These are phyloP conservation scores for Panaeolus papilionaceus DNA, from an alignment of 768 basidiomycete species.

Conservation along the genomic window DNA sequence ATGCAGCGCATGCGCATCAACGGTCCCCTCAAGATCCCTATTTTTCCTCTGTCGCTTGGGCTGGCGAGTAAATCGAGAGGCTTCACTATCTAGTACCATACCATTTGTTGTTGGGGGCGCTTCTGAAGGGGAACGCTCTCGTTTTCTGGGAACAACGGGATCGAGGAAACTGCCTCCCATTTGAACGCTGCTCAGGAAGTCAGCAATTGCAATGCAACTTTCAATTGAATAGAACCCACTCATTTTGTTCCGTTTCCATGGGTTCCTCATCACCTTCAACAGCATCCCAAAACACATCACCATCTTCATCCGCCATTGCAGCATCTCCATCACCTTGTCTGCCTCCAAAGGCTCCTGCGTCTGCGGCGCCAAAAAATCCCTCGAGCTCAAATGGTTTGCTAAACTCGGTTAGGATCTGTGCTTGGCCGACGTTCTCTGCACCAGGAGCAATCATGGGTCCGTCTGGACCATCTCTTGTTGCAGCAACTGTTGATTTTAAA, in stretches of 20 bases:
- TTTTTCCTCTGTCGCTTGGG: conserved; percentile 68
- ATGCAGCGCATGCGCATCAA: conserved; percentile 50
- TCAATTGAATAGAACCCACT: conserved; percentile 30
- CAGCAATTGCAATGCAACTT: neutral
- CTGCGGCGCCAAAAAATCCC: conserved; percentile 81
- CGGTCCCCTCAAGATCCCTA: conserved; percentile 58
- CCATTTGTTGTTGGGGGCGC: conserved; percentile 20
- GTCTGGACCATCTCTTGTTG: conserved; percentile 33
- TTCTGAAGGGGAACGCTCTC: conserved; percentile 44
- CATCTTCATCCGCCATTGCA: conserved; percentile 50
- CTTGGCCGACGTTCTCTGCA: conserved; percentile 81
- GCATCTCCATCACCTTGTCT: conserved; percentile 43
- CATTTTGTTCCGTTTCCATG: conserved; percentile 44
- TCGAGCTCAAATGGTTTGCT: conserved; percentile 82
- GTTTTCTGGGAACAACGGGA: conserved; percentile 43
- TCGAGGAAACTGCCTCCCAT: conserved; percentile 44
- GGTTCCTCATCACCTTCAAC: conserved; percentile 36
- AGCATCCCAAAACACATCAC: conserved; percentile 50
- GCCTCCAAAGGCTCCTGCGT: conserved; percentile 77
- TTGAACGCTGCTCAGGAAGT: conserved; percentile 21
- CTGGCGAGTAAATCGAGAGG: conserved; percentile 40
- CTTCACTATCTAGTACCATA: conserved; percentile 25
- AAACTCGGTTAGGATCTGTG: conserved; percentile 74
- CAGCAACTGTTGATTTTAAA: conserved; percentile 25
- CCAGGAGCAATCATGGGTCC: conserved; percentile 61